Evolutionary conservation across 2,329 filamentous ascomycete species (phyloP).

Genomic region (Ceratocystiopsis minuta): DNA sequence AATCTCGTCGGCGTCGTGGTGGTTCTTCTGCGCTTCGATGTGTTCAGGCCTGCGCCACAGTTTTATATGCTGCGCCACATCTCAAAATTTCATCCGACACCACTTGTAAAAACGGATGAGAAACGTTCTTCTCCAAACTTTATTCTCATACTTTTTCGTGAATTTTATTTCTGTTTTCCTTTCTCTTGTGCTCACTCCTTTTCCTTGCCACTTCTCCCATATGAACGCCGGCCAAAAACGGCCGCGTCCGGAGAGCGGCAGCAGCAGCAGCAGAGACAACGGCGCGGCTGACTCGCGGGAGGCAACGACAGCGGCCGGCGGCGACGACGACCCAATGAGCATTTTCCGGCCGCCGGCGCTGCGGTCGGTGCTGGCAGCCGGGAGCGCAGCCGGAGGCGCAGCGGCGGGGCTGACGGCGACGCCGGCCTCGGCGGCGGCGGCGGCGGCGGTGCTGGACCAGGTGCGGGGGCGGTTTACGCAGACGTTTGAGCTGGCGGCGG

Average conservation of each 20-base stretch:
- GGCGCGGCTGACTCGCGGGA: background rate
- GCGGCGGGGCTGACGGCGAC: conserved; percentile 39
- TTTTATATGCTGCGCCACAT: too few species aligned
- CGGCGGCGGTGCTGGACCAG: conserved; percentile 43
- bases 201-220: background rate
- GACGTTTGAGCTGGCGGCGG: conserved; percentile 59
- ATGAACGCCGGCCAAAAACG: conserved; percentile 9
- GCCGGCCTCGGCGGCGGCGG: too few species aligned
- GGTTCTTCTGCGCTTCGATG: too few species aligned
- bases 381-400: too few species aligned
- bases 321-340: conserved; percentile 21
- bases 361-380: conserved; percentile 23
- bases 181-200: too few species aligned
- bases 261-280: background rate
- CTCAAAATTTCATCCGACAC: too few species aligned
- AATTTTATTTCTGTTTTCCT: too few species aligned
- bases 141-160: too few species aligned
- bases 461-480: conserved; percentile 51
- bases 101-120: too few species aligned
- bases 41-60: too few species aligned
- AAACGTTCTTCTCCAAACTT: too few species aligned
- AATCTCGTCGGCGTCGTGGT: too few species aligned
- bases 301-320: background rate
- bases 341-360: conserved; percentile 65
- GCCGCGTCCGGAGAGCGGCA: conserved; percentile 5